A percentile compares a stretch with the other conserved stretches of the same genome.
Conservation (phyloP, 441 rosid species). For the Geranium incanum region DNA sequence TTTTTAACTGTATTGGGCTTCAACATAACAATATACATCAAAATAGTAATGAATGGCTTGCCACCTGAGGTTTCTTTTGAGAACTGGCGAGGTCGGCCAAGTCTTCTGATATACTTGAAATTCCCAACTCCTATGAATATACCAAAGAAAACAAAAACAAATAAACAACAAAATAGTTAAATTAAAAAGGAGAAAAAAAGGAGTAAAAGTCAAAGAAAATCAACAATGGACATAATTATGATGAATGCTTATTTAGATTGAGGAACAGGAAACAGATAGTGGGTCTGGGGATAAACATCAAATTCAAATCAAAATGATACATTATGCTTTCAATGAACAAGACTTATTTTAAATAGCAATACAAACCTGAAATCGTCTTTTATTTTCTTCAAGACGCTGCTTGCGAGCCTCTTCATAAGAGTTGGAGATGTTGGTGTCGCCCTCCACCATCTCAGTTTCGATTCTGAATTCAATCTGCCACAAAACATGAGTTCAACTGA, state of each 20-base stretch:
- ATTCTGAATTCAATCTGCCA: background rate
- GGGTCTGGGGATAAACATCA: no score
- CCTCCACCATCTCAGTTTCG: background rate
- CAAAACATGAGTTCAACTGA: background rate
- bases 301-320: background rate
- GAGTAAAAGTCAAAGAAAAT: background rate
- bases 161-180: background rate
- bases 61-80: conserved; percentile 18
- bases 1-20: no score
- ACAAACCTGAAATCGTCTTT: conserved; percentile 35
- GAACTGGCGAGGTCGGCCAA: conserved; percentile 21
- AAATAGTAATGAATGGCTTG: background rate
- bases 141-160: background rate
- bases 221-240: background rate
- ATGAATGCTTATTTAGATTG: no score
- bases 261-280: no score
- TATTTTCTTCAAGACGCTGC: conserved; percentile 43
- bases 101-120: conserved; percentile 25
- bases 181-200: background rate
- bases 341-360: background rate
- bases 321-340: background rate
- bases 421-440: conserved; percentile 2
- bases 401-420: conserved; percentile 45
- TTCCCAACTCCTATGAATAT: conserved; percentile 40
- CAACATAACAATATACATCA: background rate